phyloP scores from a whole-genome alignment of 129 eudicot species.

The Helianthus annuus region HanXRQr2.0-SUNRISE NC_035441.2:150830063-150830562 shows the following conservation, averaged over 20 bases:
- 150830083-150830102: too few relatives aligned
- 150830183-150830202: too few relatives aligned
- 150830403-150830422: neutral
- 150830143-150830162: too few relatives aligned
- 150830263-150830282: neutral
- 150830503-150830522: neutral
- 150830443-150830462: constrained; percentile 1
- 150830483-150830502: neutral
- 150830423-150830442: neutral
- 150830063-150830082: too few relatives aligned
- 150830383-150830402: neutral
- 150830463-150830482: neutral
- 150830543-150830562: too few relatives aligned
- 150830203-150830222: too few relatives aligned
- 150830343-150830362: neutral
- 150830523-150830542: too few relatives aligned
- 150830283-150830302: neutral
- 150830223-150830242: neutral
- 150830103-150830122: too few relatives aligned
- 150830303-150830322: neutral
- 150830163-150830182: too few relatives aligned
- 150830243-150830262: neutral
- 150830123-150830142: too few relatives aligned
- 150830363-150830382: neutral
- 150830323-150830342: neutral